Conservation (phyloP, 1,284 basidiomycete species). For the Fomitopsis pinicola region DNA sequence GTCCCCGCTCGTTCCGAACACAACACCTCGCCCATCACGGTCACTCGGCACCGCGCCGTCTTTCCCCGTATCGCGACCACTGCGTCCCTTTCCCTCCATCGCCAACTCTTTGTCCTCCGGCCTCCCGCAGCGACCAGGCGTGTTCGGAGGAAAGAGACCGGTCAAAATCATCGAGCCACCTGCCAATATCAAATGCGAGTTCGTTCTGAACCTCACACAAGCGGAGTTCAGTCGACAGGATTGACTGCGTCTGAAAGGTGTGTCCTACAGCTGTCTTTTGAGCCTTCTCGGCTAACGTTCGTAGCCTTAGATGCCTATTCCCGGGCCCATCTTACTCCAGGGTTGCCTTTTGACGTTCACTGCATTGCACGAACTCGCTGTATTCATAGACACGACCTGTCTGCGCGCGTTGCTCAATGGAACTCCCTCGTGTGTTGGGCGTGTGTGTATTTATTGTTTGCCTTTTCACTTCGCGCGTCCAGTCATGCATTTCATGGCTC, state of each 20-base stretch:
- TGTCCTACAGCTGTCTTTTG: background rate
- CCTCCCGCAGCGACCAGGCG: constrained; percentile 8
- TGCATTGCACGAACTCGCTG: background rate
- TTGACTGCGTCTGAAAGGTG: constrained; percentile 27
- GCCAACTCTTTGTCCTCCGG: constrained; percentile 30
- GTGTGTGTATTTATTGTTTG: background rate
- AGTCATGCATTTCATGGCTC: background rate
- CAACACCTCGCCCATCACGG: constrained; percentile 23
- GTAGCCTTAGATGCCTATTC: constrained; percentile 1
- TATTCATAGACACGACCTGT: constrained; percentile 1
- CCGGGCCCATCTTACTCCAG: constrained; percentile 1
- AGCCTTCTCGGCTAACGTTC: background rate
- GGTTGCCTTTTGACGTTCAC: background rate
- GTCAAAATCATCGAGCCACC: constrained; percentile 76
- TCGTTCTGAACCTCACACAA: constrained; percentile 74
- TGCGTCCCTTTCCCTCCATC: constrained; percentile 71
- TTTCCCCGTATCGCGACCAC: constrained; percentile 66
- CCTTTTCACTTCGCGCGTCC: background rate
- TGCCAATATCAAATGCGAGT: constrained; percentile 61
- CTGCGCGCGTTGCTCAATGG: background rate
- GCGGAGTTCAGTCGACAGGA: constrained; percentile 74
- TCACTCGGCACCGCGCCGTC: constrained; percentile 38
- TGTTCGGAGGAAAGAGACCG: constrained; percentile 34
- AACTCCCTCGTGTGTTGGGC: background rate
- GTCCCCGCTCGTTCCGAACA: constrained; percentile 53